Evolutionary conservation across 1,284 basidiomycete species (phyloP).

Genomic region (Puccinia triticina): DNA sequence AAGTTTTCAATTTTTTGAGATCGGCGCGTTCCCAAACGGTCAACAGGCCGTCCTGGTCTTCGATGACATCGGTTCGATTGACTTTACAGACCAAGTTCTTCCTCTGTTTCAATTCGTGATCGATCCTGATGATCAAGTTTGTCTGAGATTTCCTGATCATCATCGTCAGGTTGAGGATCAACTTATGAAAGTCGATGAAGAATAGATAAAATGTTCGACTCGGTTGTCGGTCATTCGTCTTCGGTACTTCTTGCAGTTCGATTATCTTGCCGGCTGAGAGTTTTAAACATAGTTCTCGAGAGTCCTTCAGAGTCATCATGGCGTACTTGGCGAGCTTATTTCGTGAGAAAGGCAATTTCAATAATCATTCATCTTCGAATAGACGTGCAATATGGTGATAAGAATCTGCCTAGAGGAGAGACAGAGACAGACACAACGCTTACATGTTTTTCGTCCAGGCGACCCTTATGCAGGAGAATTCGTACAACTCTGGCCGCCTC

Average conservation of each 20-base stretch:
- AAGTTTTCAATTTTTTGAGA: slow-evolving; percentile 21
- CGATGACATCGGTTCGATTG: slow-evolving; percentile 32
- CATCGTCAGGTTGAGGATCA: slow-evolving; percentile 37
- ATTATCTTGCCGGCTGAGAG: slow-evolving; percentile 31
- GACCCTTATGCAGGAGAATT: slow-evolving; percentile 39
- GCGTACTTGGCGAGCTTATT: slow-evolving; percentile 39
- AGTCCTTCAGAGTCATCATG: slow-evolving; percentile 47
- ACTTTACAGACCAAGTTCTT: slow-evolving; percentile 27
- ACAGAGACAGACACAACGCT: not conserved
- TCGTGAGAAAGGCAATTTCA: not conserved
- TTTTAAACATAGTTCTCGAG: slow-evolving; percentile 44
- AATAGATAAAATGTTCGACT: slow-evolving; percentile 40
- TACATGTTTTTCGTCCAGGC: slow-evolving; percentile 48
- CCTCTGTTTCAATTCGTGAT: slow-evolving; percentile 27
- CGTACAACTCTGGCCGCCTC: slow-evolving; percentile 44
- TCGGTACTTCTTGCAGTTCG: slow-evolving; percentile 48
- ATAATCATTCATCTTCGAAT: not conserved
- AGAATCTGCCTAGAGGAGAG: not conserved
- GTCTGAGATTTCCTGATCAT: slow-evolving; percentile 40
- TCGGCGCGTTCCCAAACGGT: slow-evolving; percentile 27
- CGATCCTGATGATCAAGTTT: slow-evolving; percentile 24
- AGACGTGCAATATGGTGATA: not conserved
- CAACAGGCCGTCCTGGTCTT: slow-evolving; percentile 10
- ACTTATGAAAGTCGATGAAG: slow-evolving; percentile 45
- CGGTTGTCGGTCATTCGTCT: slow-evolving; percentile 43